Evolutionary conservation across 768 basidiomycete genomes (phyloP), one percentile per base, ranked within the genome.

Genomic region (Erythrobasidium yunnanense): DNA sequence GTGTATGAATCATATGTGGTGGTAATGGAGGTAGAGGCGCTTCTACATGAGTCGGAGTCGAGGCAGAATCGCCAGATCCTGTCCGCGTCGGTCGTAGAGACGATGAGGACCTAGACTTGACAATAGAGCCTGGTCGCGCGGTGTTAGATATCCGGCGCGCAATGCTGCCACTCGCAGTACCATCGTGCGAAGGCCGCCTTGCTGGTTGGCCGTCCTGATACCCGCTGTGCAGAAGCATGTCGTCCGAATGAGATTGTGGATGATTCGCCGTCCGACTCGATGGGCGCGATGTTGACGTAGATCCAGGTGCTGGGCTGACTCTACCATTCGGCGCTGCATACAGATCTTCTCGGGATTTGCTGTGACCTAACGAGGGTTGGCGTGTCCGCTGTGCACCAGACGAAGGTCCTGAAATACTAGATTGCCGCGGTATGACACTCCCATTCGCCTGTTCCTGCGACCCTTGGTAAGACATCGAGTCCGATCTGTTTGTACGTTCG

Each of bases 1-100:
- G 4, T 63, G 29, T 4, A 6, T 11, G 22, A 25, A 5, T 63
- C 18, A 7, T 7, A 15, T 7, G 23, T 17, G n/a, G 42, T 18
- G 60, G 60, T 27, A 63, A 50, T 27, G 60, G 60, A 4, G 60
- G 60, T n/a, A 63, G 46, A 18, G 60, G 42, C 35, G 46, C 46
- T 22, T 63, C 60, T 15, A 49, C 47, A 20, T 46, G 46, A 13
- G 17, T 25, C 4, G 60, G 49, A 8, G 49, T 11, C 49, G 49
- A 25, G 11, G 17, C 49, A 8, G 17, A 15, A 8, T 25, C 49
- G 13, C 11, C 11, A 8, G 22, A 50, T 30, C 49, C 49, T 8
- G 46, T 15, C 6, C 60, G 23, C 2, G 7, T 29, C 13, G 60
- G 7, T 4, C 60, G 60, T 4, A 63, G 30, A 11, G 60, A 63